Conservation (phyloP, 2,329 filamentous ascomycete species). For the Trichoderma atroviride region DNA sequence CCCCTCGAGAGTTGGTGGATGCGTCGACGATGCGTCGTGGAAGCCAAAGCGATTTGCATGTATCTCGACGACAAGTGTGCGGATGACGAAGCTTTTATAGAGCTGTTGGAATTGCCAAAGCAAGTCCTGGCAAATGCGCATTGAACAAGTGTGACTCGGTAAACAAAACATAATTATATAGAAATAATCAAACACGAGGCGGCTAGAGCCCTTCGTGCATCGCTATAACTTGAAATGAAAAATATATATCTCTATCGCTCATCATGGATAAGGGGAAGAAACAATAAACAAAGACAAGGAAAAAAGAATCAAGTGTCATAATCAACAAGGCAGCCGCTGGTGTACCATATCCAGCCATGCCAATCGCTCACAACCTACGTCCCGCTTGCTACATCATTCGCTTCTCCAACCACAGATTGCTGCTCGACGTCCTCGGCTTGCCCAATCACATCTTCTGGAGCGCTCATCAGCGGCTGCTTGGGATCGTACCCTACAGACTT, state of each 20-base stretch:
- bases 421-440: neutral
- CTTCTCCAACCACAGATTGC: neutral
- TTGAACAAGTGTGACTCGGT: neutral
- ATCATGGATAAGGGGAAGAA: neutral
- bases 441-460: slow-evolving; percentile 22
- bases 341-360: neutral
- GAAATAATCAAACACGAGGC: neutral
- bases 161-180: neutral
- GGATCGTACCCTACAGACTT: slow-evolving; percentile 88
- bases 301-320: neutral
- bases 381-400: slow-evolving; percentile 1
- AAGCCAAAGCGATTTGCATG: slow-evolving; percentile 54
- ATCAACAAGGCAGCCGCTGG: neutral
- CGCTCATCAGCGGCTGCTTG: slow-evolving; percentile 45
- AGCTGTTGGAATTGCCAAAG: slow-evolving; percentile 17
- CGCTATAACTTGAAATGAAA: too few species aligned
- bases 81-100: slow-evolving; percentile 7
- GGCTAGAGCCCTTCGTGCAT: neutral
- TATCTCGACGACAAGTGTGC: slow-evolving; percentile 37
- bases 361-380: neutral
- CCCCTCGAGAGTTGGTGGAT: slow-evolving; percentile 51
- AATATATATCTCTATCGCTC: slow-evolving; percentile 3
- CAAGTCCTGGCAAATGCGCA: neutral
- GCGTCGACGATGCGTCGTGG: slow-evolving; percentile 47
- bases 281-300: neutral